Conservation (phyloP, 352 stramenopile species). For the Peronospora destructor region DNA sequence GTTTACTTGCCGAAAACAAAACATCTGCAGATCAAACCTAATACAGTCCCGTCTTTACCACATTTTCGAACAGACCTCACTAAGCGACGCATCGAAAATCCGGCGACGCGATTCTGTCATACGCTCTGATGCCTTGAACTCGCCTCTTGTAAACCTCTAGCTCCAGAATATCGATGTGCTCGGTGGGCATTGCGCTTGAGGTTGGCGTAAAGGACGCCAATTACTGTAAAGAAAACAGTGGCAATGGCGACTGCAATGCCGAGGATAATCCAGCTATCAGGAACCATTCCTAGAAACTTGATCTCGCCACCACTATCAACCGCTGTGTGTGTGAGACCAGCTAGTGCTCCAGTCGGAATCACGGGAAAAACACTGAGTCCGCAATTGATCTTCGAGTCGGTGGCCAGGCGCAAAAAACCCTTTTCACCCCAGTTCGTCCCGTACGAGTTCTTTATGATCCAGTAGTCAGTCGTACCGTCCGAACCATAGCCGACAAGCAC, state of each 20-base stretch:
- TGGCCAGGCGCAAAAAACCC: conserved; percentile 54
- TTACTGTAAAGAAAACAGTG: conserved; percentile 33
- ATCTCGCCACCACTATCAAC: conserved; percentile 46
- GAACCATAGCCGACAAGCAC: conserved; percentile 68
- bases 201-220: conserved; percentile 31
- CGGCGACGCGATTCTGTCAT: no score
- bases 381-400: conserved; percentile 73
- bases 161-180: no score
- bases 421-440: conserved; percentile 59
- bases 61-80: no score
- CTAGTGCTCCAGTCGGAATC: conserved; percentile 47
- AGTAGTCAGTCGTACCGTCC: conserved; percentile 44
- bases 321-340: conserved; percentile 32
- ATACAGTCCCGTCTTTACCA: no score
- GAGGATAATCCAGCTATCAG: conserved; percentile 32
- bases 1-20: no score
- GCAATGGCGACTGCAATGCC: conserved; percentile 15
- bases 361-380: conserved; percentile 71
- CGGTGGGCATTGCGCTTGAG: conserved; percentile 24
- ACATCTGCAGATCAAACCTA: no score
- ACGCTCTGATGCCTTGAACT: no score
- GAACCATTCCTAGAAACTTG: conserved; percentile 31
- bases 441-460: conserved; percentile 85
- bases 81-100: no score
- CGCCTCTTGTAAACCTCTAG: no score